phyloP scores from a whole-genome alignment of 2,329 filamentous ascomycete genomes.

The Colletotrichum tropicale region DNA sequence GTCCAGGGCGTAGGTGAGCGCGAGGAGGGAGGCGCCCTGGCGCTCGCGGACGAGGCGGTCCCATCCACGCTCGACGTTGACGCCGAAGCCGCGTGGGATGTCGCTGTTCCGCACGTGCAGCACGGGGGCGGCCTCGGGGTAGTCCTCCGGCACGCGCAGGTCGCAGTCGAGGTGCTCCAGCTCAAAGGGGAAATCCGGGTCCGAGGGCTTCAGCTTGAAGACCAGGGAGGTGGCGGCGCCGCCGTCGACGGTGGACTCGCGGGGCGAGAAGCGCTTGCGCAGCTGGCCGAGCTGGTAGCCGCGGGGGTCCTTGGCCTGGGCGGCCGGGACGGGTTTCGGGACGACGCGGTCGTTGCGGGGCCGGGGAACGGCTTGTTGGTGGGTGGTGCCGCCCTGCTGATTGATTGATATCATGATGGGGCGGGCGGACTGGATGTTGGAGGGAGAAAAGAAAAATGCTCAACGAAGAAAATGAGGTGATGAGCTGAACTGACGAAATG shows the following conservation, averaged over 20 bases:
- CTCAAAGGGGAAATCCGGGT: conserved; percentile 85
- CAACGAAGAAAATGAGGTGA: conserved; percentile 4
- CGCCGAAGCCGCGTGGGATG: conserved; percentile 73
- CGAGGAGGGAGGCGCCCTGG: conserved; percentile 63
- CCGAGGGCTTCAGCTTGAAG: conserved; percentile 74
- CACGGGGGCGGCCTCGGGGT: conserved; percentile 62
- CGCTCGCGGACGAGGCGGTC: conserved; percentile 64
- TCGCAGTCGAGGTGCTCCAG: conserved; percentile 71
- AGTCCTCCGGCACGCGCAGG: conserved; percentile 67
- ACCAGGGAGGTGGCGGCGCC: conserved; percentile 58
- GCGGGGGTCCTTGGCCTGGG: conserved; percentile 70
- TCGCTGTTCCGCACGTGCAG: conserved; percentile 71
- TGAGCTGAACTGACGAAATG: conserved; percentile 21
- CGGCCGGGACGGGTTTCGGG: conserved; percentile 67
- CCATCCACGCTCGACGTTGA: conserved; percentile 80
- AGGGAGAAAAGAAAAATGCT: conserved; percentile 1
- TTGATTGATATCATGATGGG: conserved; percentile 43
- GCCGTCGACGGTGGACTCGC: conserved; percentile 45
- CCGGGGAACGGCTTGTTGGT: conserved; percentile 51
- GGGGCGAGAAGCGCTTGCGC: conserved; percentile 65
- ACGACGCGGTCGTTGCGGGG: conserved; percentile 56
- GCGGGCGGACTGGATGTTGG: background rate
- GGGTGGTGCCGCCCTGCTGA: conserved; percentile 32
- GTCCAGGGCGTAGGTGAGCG: conserved; percentile 72
- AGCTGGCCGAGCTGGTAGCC: conserved; percentile 79